A percentile compares a stretch with the other conserved stretches of the same genome.
phyloP scores from a whole-genome alignment of 2,329 filamentous ascomycete genomes.

The Pseudogymnoascus sp. region DNA sequence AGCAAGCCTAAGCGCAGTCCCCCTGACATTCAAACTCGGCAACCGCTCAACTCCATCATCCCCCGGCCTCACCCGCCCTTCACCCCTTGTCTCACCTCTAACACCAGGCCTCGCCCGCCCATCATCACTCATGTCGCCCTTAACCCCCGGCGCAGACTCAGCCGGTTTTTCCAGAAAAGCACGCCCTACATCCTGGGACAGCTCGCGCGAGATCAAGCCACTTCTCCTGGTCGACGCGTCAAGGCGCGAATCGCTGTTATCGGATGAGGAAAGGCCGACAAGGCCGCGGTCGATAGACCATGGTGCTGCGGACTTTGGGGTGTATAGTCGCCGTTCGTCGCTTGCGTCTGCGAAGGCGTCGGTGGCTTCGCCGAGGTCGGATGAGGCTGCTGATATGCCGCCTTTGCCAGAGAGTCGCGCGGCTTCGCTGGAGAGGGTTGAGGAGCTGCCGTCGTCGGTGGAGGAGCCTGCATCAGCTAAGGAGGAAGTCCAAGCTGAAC shows the following conservation, averaged over 20 bases:
- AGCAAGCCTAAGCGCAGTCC: slow-evolving; percentile 45
- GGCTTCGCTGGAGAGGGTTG: slow-evolving; percentile 25
- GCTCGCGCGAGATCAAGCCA: slow-evolving; percentile 64
- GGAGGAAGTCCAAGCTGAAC: neutral
- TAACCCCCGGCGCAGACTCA: neutral
- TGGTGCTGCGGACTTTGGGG: neutral
- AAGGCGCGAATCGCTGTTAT: slow-evolving; percentile 10
- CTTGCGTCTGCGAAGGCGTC: neutral
- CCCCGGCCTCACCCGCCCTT: slow-evolving; percentile 34
- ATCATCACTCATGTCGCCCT: slow-evolving; percentile 28
- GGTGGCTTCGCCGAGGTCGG: neutral
- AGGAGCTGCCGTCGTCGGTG: slow-evolving; percentile 8
- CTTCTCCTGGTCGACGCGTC: slow-evolving; percentile 32
- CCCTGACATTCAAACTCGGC: slow-evolving; percentile 45
- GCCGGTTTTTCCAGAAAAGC: neutral
- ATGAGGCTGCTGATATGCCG: slow-evolving; percentile 23
- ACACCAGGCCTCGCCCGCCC: slow-evolving; percentile 24
- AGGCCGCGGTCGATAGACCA: neutral
- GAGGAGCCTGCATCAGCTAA: neutral
- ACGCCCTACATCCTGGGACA: slow-evolving; percentile 55
- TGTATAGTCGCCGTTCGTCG: neutral
- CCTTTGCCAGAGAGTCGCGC: slow-evolving; percentile 40
- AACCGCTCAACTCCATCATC: slow-evolving; percentile 34
- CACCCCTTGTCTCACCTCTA: slow-evolving; percentile 32
- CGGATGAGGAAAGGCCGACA: slow-evolving; percentile 24